Evolutionary conservation across 352 stramenopile species (phyloP).

Genomic region (Paralagenidium karlingii): DNA sequence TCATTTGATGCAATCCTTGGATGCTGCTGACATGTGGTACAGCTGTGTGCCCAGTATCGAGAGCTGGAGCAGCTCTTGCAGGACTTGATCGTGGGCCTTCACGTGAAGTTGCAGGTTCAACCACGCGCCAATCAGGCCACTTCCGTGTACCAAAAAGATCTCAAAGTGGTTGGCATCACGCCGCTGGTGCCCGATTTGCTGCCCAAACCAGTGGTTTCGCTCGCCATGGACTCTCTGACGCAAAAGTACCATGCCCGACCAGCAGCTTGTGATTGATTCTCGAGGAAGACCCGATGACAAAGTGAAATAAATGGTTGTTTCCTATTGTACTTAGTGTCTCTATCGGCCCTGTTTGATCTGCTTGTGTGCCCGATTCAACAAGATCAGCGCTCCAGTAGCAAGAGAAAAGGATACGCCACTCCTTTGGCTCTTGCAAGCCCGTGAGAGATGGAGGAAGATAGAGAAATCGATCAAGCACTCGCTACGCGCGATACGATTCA

Average conservation of each 20-base stretch:
- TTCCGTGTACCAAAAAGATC: constrained; percentile 15
- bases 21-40: no score
- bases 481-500: no score
- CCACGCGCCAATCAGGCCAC: constrained; percentile 10
- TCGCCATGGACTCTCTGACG: constrained; percentile 23
- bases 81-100: constrained; percentile 34
- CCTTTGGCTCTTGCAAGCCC: no score
- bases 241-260: constrained; percentile 7
- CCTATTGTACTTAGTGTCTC: neutral
- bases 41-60: constrained; percentile 23
- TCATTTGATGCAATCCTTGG: no score
- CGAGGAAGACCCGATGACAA: neutral
- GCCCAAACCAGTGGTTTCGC: constrained; percentile 18
- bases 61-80: constrained; percentile 24
- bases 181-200: constrained; percentile 24
- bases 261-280: neutral
- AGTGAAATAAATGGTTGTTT: neutral
- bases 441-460: no score
- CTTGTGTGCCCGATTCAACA: constrained; percentile 1
- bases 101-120: constrained; percentile 31
- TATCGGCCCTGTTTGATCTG: neutral
- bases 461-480: no score
- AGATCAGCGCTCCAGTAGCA: no score
- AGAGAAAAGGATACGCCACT: no score
- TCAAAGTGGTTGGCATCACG: constrained; percentile 31